Conservation (phyloP, 371 early-diverging fungal species). For the Saksenaea vasiformis region DNA sequence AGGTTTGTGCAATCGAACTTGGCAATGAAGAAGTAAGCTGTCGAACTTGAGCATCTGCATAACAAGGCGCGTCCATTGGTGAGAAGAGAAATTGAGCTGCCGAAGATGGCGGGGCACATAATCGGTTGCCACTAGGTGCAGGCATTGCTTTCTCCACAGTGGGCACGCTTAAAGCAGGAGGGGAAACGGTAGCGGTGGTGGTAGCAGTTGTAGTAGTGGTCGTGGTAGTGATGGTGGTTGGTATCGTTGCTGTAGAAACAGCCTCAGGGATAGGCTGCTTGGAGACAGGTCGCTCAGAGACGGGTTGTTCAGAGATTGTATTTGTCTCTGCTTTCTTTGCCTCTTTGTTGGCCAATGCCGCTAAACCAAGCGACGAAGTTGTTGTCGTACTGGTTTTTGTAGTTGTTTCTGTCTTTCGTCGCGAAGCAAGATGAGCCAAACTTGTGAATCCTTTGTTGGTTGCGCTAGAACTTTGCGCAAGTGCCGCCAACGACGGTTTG, state of each 20-base stretch:
- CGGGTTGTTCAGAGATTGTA: background rate
- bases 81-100: slow-evolving; percentile 51
- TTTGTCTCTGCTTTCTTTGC: background rate
- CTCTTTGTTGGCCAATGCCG: background rate
- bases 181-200: background rate
- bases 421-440: slow-evolving; percentile 24
- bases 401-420: background rate
- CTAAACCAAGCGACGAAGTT: background rate
- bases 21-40: slow-evolving; percentile 10
- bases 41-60: background rate
- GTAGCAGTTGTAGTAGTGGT: background rate
- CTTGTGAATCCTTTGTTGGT: slow-evolving; percentile 10
- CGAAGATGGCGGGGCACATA: slow-evolving; percentile 49
- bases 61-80: slow-evolving; percentile 9
- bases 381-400: background rate
- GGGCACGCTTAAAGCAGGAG: background rate
- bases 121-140: slow-evolving; percentile 10
- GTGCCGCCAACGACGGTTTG: slow-evolving; percentile 26
- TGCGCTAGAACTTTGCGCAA: slow-evolving; percentile 30
- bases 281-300: too few relatives aligned
- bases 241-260: background rate
- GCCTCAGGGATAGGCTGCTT: too few relatives aligned
- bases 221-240: background rate
- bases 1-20: slow-evolving; percentile 21
- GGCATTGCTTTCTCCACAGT: background rate